Evolutionary conservation across 768 basidiomycete species (phyloP), one percentile per base, ranked within the genome.

Genomic region (Sarcodon sp.): DNA sequence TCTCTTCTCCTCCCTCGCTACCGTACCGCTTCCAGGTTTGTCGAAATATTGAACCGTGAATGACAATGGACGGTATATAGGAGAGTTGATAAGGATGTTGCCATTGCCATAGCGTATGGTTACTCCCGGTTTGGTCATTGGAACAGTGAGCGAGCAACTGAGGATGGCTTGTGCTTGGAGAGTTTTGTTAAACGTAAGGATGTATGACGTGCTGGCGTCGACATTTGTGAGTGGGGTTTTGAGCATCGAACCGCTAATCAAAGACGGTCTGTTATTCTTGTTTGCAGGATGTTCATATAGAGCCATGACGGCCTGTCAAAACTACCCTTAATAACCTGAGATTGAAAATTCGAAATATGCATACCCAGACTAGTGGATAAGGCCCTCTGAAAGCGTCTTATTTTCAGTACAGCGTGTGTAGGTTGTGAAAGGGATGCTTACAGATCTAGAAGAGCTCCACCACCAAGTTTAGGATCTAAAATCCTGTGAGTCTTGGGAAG

Each of bases 371-470:
- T 54, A 87, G 66, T 7, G 85, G 86, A 62, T 90, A 91, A 9
- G 87, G 84, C 1, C 87, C 87, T 18, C 85, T 87, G 52, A 27
- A 44, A 13, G 15, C 31, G 34, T 47, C 27, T 18, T 18, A 31
- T 12, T 15, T 4, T 9, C 38, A 12, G 15, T 4, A 49, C 21
- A 15, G 18, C 13, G 44, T 43, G 21, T 12, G 21, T 8, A 32
- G 10, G 9, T 35, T 47, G 27, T 10, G 33, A 41, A 43, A 48
- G 33, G 35, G 27, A 13, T 7, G 64, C 82, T 63, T 54, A 88
- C 84, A 92, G 72, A 60, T 92, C 90, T 16, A 94, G 73, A 31
- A 94, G 59, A 10, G 80, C 87, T 0, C 89, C 89, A 8, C 90
- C 89, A 21, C 85, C 90, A 4, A 94, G 72, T 15, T 63, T 61